Percentiles rank a stretch among this genome's conserved stretches.
These are phyloP conservation scores for Tanacetum coccineum DNA, from an alignment of 129 eudicot genomes.

Conservation along the genomic window DNA sequence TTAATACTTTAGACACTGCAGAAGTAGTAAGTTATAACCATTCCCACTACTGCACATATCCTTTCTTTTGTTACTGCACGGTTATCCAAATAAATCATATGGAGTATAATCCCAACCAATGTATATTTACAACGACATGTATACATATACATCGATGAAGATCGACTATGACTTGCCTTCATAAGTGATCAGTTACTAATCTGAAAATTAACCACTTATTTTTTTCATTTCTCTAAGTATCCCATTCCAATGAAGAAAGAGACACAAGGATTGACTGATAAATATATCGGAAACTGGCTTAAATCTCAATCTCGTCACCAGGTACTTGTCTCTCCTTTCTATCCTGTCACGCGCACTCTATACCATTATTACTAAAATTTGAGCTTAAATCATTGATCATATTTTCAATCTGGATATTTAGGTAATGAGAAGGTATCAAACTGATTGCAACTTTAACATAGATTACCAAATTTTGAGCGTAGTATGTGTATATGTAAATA, in stretches of 20 bases:
- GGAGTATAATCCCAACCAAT: neutral
- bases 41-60: neutral
- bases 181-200: neutral
- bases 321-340: constrained; percentile 36
- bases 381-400: neutral
- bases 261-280: constrained; percentile 91
- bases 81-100: no score
- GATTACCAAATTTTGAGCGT: neutral
- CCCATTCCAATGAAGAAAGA: constrained; percentile 79
- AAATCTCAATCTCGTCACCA: constrained; percentile 90
- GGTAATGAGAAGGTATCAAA: neutral
- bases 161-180: neutral
- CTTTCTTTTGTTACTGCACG: neutral
- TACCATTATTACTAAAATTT: neutral
- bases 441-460: neutral
- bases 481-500: neutral
- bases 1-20: constrained; percentile 75
- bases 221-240: constrained; percentile 39
- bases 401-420: neutral
- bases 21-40: constrained; percentile 48
- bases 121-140: neutral
- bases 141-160: neutral
- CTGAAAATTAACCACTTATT: constrained; percentile 11
- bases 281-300: constrained; percentile 75
- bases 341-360: neutral